Conservation (phyloP, 148 eudicot genomes). For the Polygonum aviculare region DNA sequence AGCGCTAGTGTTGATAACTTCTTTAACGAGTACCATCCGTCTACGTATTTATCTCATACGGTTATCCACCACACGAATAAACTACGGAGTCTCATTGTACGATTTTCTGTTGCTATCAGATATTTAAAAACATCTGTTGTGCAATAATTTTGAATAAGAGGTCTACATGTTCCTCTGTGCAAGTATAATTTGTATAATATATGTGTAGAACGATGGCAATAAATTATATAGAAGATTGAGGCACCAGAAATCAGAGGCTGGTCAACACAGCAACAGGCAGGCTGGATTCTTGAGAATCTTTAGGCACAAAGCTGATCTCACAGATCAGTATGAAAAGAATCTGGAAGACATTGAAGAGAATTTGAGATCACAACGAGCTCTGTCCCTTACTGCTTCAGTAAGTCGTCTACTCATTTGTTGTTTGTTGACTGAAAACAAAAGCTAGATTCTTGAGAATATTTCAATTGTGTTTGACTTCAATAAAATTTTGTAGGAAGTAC, state of each 20-base stretch:
- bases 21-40: constrained; percentile 65
- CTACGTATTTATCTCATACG: constrained; percentile 68
- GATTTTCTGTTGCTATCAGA: constrained; percentile 14
- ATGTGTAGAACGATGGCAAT: constrained; percentile 41
- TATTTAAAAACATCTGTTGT: background rate
- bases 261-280: constrained; percentile 1
- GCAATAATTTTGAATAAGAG: background rate
- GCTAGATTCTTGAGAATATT: background rate
- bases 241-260: constrained; percentile 37
- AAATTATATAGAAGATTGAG: constrained; percentile 43
- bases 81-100: constrained; percentile 56
- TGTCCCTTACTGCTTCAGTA: constrained; percentile 14
- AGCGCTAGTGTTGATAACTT: constrained; percentile 64
- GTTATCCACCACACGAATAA: constrained; percentile 66
- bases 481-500: constrained; percentile 47
- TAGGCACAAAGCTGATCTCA: constrained; percentile 32
- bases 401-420: background rate
- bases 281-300: constrained; percentile 26
- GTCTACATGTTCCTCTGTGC: background rate
- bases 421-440: background rate
- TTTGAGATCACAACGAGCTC: constrained; percentile 51
- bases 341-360: constrained; percentile 51
- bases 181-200: background rate
- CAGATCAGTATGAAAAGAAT: constrained; percentile 59
- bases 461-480: background rate